Evolutionary conservation across 805 yeast species (phyloP).

Genomic region (Kregervanrija pseudodelftensis): DNA sequence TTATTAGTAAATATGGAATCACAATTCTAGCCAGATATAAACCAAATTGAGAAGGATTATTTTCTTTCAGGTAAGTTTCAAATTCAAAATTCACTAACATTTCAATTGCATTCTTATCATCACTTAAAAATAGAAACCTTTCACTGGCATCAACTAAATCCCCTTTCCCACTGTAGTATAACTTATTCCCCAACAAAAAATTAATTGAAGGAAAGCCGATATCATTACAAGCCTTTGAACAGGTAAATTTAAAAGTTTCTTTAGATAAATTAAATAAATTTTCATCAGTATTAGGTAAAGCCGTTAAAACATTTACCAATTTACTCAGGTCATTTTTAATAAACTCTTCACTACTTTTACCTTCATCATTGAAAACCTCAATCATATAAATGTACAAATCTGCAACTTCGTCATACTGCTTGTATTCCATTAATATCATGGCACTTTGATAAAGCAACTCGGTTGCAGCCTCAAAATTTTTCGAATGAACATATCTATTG

Average conservation of each 20-base stretch:
- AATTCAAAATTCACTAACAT: slow-evolving; percentile 30
- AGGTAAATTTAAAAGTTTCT: slow-evolving; percentile 63
- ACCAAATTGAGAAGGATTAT: slow-evolving; percentile 20
- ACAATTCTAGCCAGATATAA: slow-evolving; percentile 45
- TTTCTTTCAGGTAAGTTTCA: slow-evolving; percentile 29
- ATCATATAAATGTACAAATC: slow-evolving; percentile 69
- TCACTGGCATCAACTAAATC: slow-evolving; percentile 23
- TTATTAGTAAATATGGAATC: slow-evolving; percentile 64
- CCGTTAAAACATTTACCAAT: slow-evolving; percentile 34
- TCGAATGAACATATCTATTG: slow-evolving; percentile 69
- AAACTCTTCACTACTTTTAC: slow-evolving; percentile 27
- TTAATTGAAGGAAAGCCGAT: slow-evolving; percentile 75
- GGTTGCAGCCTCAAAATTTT: slow-evolving; percentile 62
- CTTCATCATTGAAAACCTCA: slow-evolving; percentile 52
- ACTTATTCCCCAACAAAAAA: slow-evolving; percentile 62
- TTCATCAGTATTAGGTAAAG: slow-evolving; percentile 46
- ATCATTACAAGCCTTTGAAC: slow-evolving; percentile 37
- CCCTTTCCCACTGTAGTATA: slow-evolving; percentile 31
- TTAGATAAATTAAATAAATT: slow-evolving; percentile 61
- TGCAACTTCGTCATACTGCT: slow-evolving; percentile 73
- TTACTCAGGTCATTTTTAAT: slow-evolving; percentile 26
- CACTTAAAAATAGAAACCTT: slow-evolving; percentile 20
- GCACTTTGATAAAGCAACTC: slow-evolving; percentile 71
- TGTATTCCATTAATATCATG: slow-evolving; percentile 54
- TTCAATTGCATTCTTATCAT: slow-evolving; percentile 15